A percentile compares a stretch with the other conserved stretches of the same genome.
Evolutionary conservation across 768 basidiomycete genomes (phyloP).

Genomic region (Serendipita sp.): DNA sequence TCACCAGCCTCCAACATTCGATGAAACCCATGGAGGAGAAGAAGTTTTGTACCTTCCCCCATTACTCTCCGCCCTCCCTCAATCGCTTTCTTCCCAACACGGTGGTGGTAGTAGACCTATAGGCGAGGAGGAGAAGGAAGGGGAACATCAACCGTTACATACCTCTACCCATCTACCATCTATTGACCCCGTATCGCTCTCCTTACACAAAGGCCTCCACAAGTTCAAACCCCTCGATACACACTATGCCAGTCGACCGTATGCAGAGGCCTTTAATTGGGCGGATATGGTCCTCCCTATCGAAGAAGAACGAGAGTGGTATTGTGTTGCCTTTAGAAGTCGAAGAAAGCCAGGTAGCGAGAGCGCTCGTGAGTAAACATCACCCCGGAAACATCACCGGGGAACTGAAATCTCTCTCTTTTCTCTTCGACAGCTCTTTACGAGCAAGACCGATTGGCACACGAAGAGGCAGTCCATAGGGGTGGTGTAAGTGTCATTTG

Average conservation of each 20-base stretch:
- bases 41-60: slow-evolving; percentile 66
- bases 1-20: not conserved
- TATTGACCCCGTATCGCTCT: slow-evolving; percentile 73
- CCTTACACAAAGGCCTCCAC: slow-evolving; percentile 75
- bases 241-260: slow-evolving; percentile 49
- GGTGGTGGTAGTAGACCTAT: slow-evolving; percentile 13
- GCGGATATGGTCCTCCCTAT: slow-evolving; percentile 44
- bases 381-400: not conserved
- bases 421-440: slow-evolving; percentile 45
- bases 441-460: slow-evolving; percentile 72
- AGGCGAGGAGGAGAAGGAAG: not conserved
- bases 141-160: slow-evolving; percentile 29
- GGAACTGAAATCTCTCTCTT: not conserved
- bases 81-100: slow-evolving; percentile 18
- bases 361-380: slow-evolving; percentile 34
- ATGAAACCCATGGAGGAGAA: not conserved
- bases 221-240: slow-evolving; percentile 43
- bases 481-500: slow-evolving; percentile 46
- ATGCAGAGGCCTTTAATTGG: slow-evolving; percentile 84
- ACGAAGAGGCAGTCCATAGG: slow-evolving; percentile 82
- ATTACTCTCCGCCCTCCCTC: slow-evolving; percentile 60
- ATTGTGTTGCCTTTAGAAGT: slow-evolving; percentile 80
- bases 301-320: slow-evolving; percentile 75
- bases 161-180: slow-evolving; percentile 68
- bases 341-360: slow-evolving; percentile 58